phyloP scores from a whole-genome alignment of 345 rosid genomes.

The Brassica rapa region DNA sequence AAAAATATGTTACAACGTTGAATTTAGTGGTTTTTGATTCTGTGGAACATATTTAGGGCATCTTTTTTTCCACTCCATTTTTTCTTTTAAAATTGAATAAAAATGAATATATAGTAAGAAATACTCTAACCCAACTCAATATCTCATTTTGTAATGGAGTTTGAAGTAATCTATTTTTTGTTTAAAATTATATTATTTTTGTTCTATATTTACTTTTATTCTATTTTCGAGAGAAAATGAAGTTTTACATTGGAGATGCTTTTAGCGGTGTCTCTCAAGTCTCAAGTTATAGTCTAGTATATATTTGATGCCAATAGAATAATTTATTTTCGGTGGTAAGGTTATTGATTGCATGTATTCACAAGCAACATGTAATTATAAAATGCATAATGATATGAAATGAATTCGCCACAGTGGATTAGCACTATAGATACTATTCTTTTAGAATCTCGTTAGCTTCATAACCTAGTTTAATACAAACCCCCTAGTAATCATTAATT shows the following conservation, averaged over 20 bases:
- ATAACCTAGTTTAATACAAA: not conserved
- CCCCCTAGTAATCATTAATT: not conserved
- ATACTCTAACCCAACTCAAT: too few relatives aligned
- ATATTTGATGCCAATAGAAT: not conserved
- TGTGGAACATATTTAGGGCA: not conserved
- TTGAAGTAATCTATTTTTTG: too few relatives aligned
- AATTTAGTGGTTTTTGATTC: not conserved
- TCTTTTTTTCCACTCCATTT: too few relatives aligned
- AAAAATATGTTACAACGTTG: not conserved
- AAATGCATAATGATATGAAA: not conserved
- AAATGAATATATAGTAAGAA: too few relatives aligned
- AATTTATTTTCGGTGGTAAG: not conserved
- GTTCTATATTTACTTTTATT: too few relatives aligned
- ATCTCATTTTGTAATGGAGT: too few relatives aligned
- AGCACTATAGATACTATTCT: not conserved
- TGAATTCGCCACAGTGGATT: not conserved
- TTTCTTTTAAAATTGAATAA: too few relatives aligned
- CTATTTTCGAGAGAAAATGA: too few relatives aligned
- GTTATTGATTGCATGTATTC: not conserved
- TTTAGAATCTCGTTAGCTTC: not conserved
- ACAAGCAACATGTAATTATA: not conserved
- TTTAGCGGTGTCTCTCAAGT: not conserved
- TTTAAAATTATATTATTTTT: too few relatives aligned
- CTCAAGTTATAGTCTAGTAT: not conserved
- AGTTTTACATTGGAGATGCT: too few relatives aligned